Evolutionary conservation across 768 basidiomycete genomes (phyloP), one percentile per base, ranked within the genome.

Genomic region (Gloeopeniophorella convolvens): DNA sequence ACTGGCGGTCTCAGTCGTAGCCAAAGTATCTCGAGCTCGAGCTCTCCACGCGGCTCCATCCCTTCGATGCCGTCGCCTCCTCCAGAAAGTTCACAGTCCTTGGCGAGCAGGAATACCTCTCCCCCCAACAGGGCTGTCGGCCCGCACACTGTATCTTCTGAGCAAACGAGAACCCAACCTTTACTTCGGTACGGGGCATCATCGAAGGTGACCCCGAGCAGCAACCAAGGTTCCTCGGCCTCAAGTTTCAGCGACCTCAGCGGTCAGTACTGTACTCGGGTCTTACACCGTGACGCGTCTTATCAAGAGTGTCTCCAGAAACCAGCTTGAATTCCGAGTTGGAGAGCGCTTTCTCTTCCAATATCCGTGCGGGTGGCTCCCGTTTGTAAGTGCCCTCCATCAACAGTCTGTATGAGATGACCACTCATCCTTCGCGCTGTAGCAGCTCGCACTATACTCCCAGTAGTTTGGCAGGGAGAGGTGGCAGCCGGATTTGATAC

Each of bases 211-310:
- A 57, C 37, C 20, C 61, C 65, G 31, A 78, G 77, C 57, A 85
- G 84, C 57, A 79, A 71, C 55, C 76, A 83, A 42, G 79, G 80
- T 3, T 89, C 87, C 20, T 79, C 82, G 35, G 78, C 87, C 0
- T 89, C 88, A 6, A 81, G 89, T 64, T 89, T 91, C 59, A 91
- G 89, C 60, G 89, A 92, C 61, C 61, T 91, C 36, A 92, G 89
- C 59, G 89, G 89, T 89, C 59, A 60, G 78, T 67, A 24, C 27
- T 35, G 23, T 27, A 16, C 32, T 20, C 20, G 16, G 6, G 34
- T 15, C 24, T 40, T 2, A 11, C 5, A 21, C 21, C 13, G 21
- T 8, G 13, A 36, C 16, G 21, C 8, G 26, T 26, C 39, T 39
- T 36, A 42, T 55, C 34, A 35, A 13, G 46, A 21, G 4, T 27